Percentiles rank a stretch among this genome's conserved stretches.
These are phyloP conservation scores for Buxus sempervirens DNA, from an alignment of 164 flowering plant species.

Conservation along the genomic window DNA sequence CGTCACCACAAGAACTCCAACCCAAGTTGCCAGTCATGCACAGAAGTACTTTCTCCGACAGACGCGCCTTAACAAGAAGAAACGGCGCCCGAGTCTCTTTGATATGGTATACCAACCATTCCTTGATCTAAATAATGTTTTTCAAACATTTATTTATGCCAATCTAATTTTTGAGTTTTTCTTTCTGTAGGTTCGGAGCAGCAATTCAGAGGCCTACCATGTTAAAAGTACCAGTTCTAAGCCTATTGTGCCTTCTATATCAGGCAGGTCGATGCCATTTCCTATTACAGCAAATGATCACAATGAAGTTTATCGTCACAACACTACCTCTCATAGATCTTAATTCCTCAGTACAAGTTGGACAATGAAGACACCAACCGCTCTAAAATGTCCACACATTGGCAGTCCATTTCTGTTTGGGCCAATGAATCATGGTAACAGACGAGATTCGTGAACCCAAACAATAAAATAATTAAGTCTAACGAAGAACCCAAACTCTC, in stretches of 20 bases:
- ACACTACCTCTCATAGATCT: slow-evolving; percentile 13
- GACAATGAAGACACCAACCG: slow-evolving; percentile 8
- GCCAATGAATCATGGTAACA: too few relatives aligned
- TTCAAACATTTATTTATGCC: neutral
- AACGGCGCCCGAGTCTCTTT: slow-evolving; percentile 79
- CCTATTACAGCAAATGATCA: neutral
- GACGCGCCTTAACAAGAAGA: slow-evolving; percentile 50
- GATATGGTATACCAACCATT: slow-evolving; percentile 52
- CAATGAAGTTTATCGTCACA: slow-evolving; percentile 7
- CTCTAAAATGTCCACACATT: slow-evolving; percentile 5
- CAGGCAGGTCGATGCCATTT: slow-evolving; percentile 5
- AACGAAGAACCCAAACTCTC: too few relatives aligned
- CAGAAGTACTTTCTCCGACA: slow-evolving; percentile 84
- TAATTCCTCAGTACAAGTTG: slow-evolving; percentile 13
- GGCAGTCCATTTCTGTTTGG: slow-evolving; percentile 9
- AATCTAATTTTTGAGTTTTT: neutral
- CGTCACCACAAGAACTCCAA: slow-evolving; percentile 76
- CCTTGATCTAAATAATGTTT: neutral
- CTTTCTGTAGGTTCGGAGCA: slow-evolving; percentile 28
- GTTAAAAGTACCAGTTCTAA: slow-evolving; percentile 5
- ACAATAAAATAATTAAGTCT: too few relatives aligned
- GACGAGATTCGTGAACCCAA: too few relatives aligned
- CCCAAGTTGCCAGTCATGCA: slow-evolving; percentile 95
- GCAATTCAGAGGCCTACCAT: slow-evolving; percentile 1
- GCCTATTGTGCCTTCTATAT: slow-evolving; percentile 5